Evolutionary conservation across 2,329 filamentous ascomycete genomes (phyloP), one percentile per base, ranked within the genome.

Genomic region (Fulvia fulva): DNA sequence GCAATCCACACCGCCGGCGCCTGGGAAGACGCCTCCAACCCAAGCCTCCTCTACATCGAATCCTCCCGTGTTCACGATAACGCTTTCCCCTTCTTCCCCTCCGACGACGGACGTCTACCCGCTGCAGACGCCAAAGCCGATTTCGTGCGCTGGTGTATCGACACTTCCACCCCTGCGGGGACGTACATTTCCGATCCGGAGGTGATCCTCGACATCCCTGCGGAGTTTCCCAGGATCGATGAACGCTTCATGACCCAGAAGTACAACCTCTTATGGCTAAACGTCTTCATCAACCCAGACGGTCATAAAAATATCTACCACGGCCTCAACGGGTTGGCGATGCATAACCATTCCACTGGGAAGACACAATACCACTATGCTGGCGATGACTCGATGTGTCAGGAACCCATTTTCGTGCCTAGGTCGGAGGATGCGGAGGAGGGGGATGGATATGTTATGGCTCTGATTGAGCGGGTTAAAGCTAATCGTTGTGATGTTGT

Each of bases 371-470:
- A 63, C 26, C 76, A 67, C 53, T 75, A 67, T 61, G 73, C 69
- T 21, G 74, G 72, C 1, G 72, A 69, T 25, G 73, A 68, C 9
- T 70, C 73, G 25, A 79, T 78, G 0, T 79, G 82, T 60, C 81
- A 83, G 65, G 81, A 83, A 60, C 81, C 81, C 0, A 76, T 79
- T 0, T 83, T 83, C 57, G 77, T 83, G 12, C 80, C 81, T 0
- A 71, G 72, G 30, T 67, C 67, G 0, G 71, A 73, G 1, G 72
- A 71, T 21, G 74, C 70, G 0, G 69, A 56, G 1, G 80, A 83
- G 62, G 80, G 79, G 0, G 79, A 83, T 53, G 81, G 81, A 1
- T 82, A 80, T 61, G 67, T 80, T 30, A 75, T 81, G 32, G 77
- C 77, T 21, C 46, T 76, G 72, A 76, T 79, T 12, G 64, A 76